Base-by-base conservation (phyloP, 73 alveolate species). In the Durusdinium trenchii region DNA sequence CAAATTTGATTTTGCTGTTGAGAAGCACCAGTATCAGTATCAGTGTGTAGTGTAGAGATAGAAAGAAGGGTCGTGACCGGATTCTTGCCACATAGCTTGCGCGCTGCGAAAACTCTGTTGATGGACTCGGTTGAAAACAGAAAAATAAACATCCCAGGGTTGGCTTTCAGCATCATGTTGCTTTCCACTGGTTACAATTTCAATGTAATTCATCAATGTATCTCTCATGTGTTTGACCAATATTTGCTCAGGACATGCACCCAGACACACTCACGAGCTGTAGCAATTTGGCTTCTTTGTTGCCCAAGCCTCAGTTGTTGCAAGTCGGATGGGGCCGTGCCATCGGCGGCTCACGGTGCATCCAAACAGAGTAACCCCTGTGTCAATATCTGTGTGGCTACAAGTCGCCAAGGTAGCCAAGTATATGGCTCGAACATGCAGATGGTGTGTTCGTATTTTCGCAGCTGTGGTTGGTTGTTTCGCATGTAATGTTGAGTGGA, bases 241-340 rank as follows among this genome's bases (percentile, higher is more conserved):
- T n/a, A n/a, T n/a, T n/a, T n/a, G 30, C 64, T 28, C 60, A 86
- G 79, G 95, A 54, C 48, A 38, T 46, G 96, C 96, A 90, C 62
- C 96, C 96, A 2, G 96, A 90, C 73, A 90, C 96, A 9, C 43
- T 90, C 52, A 90, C 96, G 45, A 90, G 96, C 54, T 90, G 96
- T 47, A 90, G 96, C 96, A 90, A 90, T 67, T 50, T 90, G 73
- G 96, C 96, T 10, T 46, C 83, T 51, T 86, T 90, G 43, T 32
- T 90, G 96, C 40, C 30, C 67, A 18, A 16, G n/a, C 20, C 86
- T 76, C 51, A 76, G 16, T 6, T 14, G 46, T 7, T n/a, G 94
- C 52, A 16, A 1, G 85, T 35, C 3, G 54, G 42, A 23, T 75
- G 12, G n/a, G 20, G 54, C 35, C 36, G 35, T 73, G 1, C 51